These are phyloP conservation scores for Fusarium poae DNA, from an alignment of 2,329 filamentous ascomycete genomes.

Conservation along the genomic window DNA sequence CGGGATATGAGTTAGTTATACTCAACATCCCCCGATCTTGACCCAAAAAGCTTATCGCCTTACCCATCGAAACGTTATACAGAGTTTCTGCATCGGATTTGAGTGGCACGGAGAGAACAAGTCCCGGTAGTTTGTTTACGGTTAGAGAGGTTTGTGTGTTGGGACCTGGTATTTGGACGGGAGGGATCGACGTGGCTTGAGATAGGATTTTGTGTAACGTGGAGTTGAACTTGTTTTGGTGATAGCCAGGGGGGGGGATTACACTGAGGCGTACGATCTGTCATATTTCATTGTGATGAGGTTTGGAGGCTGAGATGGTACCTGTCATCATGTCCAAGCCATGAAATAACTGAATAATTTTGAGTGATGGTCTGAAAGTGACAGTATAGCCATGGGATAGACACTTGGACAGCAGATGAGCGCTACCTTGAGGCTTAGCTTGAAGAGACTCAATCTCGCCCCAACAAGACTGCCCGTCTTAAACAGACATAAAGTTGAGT, in stretches of 20 bases:
- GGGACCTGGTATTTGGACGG: neutral
- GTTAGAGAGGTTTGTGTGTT: neutral
- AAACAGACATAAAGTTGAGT: neutral
- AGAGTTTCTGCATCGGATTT: neutral
- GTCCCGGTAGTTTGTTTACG: neutral
- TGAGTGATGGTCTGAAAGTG: too few species aligned
- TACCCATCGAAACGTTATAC: neutral
- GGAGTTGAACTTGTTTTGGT: neutral
- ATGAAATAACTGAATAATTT: neutral
- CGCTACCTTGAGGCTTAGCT: neutral
- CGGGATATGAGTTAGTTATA: slow-evolving; percentile 15
- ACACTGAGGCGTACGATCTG: neutral
- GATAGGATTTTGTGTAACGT: neutral
- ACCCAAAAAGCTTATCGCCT: neutral
- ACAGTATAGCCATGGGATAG: rapidly evolving
- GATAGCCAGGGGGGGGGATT: neutral
- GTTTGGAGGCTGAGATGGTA: neutral
- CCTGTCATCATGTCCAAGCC: neutral
- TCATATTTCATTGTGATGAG: neutral
- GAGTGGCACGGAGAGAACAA: neutral
- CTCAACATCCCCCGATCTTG: neutral
- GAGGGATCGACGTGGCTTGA: neutral
- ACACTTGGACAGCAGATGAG: neutral
- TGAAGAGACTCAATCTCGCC: neutral
- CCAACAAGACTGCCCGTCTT: neutral